Conservation (phyloP, 1,139 yeast species). For the Kurtzmaniella quercitrusa region DNA sequence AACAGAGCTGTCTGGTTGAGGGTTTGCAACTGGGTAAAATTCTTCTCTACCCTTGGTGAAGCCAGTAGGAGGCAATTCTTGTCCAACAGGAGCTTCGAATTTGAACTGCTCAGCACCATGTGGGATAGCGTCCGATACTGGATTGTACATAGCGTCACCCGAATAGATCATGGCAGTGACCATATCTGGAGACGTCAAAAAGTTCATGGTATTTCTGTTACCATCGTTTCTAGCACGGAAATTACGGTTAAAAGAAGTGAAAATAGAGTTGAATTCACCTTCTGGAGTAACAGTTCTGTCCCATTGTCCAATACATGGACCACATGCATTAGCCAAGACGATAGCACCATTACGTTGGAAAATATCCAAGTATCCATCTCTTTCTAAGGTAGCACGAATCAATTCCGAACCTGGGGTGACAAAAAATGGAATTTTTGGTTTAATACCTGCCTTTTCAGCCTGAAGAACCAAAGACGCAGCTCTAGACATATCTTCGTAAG, state of each 20-base stretch:
- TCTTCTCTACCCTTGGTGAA: conserved; percentile 78
- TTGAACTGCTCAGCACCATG: conserved; percentile 68
- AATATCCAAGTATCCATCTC: conserved; percentile 82
- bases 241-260: conserved; percentile 94
- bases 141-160: conserved; percentile 86
- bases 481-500: conserved; percentile 96
- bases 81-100: conserved; percentile 76
- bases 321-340: conserved; percentile 96
- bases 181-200: conserved; percentile 93
- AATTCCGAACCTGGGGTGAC: conserved; percentile 99
- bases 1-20: conserved; percentile 68
- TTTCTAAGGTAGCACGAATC: conserved; percentile 92
- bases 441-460: conserved; percentile 80
- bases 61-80: conserved; percentile 77
- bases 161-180: conserved; percentile 96
- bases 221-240: conserved; percentile 98
- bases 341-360: conserved; percentile 84
- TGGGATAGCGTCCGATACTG: conserved; percentile 70
- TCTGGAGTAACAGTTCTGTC: conserved; percentile 59
- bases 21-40: conserved; percentile 81
- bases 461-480: conserved; percentile 84
- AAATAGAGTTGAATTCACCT: conserved; percentile 67
- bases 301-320: conserved; percentile 99
- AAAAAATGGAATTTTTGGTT: conserved; percentile 87
- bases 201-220: conserved; percentile 94